Conservation (phyloP, 2,329 filamentous ascomycete genomes). For the Hansfordia pulvinata region DNA sequence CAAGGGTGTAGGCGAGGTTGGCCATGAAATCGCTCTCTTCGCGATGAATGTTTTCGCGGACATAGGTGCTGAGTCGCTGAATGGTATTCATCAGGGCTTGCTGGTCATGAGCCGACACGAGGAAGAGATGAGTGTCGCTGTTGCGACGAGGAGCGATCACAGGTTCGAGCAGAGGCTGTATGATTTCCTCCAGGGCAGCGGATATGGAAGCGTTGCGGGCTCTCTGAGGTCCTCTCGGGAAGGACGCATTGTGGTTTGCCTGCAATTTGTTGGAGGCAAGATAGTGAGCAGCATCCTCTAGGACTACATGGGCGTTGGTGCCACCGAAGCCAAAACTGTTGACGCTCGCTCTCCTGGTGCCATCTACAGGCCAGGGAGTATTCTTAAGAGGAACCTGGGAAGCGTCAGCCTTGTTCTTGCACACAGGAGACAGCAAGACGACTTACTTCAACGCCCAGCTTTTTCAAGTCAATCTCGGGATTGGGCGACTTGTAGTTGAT, state of each 20-base stretch:
- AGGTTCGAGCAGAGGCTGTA: too few species aligned
- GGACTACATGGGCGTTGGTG: slow-evolving; percentile 14
- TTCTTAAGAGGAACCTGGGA: too few species aligned
- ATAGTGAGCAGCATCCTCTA: slow-evolving; percentile 10
- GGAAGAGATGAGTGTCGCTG: not conserved
- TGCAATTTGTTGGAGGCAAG: too few species aligned
- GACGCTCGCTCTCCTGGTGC: slow-evolving; percentile 9
- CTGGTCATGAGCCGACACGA: slow-evolving; percentile 1
- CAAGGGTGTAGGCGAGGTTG: slow-evolving; percentile 5
- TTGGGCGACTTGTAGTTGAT: slow-evolving; percentile 10
- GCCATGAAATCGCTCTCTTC: slow-evolving; percentile 2
- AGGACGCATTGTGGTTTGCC: slow-evolving; percentile 5
- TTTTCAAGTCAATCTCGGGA: slow-evolving; percentile 11
- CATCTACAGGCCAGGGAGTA: slow-evolving; percentile 9
- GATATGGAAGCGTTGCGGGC: too few species aligned
- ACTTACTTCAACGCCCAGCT: slow-evolving; percentile 7
- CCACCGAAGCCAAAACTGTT: slow-evolving; percentile 17
- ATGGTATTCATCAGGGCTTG: slow-evolving; percentile 1
- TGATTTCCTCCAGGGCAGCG: too few species aligned
- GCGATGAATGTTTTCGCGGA: slow-evolving; percentile 1
- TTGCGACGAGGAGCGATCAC: not conserved
- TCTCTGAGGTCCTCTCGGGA: slow-evolving; percentile 4
- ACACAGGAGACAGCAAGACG: slow-evolving; percentile 1
- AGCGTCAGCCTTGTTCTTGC: too few species aligned
- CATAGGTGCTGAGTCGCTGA: slow-evolving; percentile 1